A percentile compares a stretch with the other conserved stretches of the same genome.
Evolutionary conservation across 495 filamentous ascomycete genomes (phyloP).

Genomic region (Penicillium maclennaniae): DNA sequence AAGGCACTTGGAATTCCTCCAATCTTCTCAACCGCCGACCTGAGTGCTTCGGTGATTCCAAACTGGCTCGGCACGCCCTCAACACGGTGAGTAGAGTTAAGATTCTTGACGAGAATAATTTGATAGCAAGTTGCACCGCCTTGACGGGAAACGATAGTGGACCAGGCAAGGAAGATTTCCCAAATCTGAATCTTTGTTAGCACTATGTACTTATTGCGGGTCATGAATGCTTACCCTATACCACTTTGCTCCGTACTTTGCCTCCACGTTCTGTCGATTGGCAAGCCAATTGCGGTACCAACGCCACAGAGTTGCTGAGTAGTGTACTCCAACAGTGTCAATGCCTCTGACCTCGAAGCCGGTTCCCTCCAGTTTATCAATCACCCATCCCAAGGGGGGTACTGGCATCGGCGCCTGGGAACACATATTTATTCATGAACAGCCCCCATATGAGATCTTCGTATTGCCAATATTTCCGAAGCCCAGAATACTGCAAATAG

Average conservation of each 20-base stretch:
- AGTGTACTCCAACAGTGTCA: conserved; percentile 54
- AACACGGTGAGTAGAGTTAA: conserved; percentile 28
- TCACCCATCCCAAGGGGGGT: conserved; percentile 72
- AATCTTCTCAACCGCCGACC: too few species aligned
- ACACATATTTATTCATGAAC: conserved; percentile 92
- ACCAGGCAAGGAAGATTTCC: conserved; percentile 33
- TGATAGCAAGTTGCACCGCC: conserved; percentile 31
- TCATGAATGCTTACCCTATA: conserved; percentile 40
- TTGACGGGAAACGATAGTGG: conserved; percentile 28
- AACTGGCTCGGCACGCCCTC: conserved; percentile 24
- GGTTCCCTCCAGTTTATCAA: conserved; percentile 66
- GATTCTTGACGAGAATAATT: conserved; percentile 30
- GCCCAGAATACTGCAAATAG: conserved; percentile 79
- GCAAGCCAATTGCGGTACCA: conserved; percentile 56
- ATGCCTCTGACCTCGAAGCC: conserved; percentile 60
- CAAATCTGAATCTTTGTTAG: conserved; percentile 19
- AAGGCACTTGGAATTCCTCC: too few species aligned
- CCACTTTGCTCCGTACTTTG: conserved; percentile 50
- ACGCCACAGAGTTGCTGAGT: conserved; percentile 52
- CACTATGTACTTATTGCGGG: background rate
- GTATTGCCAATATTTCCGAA: conserved; percentile 81
- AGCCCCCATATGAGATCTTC: conserved; percentile 85
- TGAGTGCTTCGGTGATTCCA: conserved; percentile 17
- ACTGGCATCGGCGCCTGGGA: conserved; percentile 82
- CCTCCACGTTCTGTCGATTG: conserved; percentile 47